Evolutionary conservation across 2,329 filamentous ascomycete genomes (phyloP), one percentile per base, ranked within the genome.

Genomic region (Eutypella sp.): DNA sequence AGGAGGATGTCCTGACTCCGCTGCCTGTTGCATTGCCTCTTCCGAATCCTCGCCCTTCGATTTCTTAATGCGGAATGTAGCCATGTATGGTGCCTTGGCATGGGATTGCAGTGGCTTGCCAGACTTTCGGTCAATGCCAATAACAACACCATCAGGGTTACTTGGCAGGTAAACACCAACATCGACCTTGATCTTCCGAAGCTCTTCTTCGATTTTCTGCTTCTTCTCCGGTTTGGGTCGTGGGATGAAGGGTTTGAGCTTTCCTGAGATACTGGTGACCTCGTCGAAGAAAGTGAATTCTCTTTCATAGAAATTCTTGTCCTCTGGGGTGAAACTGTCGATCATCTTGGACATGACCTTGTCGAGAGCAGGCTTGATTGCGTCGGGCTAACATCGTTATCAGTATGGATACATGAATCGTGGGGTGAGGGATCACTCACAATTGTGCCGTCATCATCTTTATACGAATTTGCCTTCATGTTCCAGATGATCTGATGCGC

Each of bases 401-500:
- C 39, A 61, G 58, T 47, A 46, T 27, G 50, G 36, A 34, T 22
- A 31, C 10, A 38, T 29, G 33, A 43, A 1, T 18, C 29, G 19
- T 1, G 31, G 24, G 10, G 19, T 2, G 16, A 22, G 1, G 13
- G 13, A 24, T 4, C 15, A 68, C 82, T 74, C 72, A 88, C 84
- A 52, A 95, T 80, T 57, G 86, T 82, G 13, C 86, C 91, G 55
- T 96, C 89, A 58, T 99, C 92, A 54, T 99, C 95, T 66, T 96
- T 99, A 76, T 88, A 99, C 1, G 91, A 88, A 65, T 99, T 99
- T 25, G 93, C 93, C 66, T 97, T 99, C 86, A 99, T 99, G 65
- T 99, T 99, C 93, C 95, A 99, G 62, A 99, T 99, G 55, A 99
- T 97, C 60, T 99, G 93, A 65, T 99, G 95, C 2, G 95, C 92